Base-by-base conservation (phyloP, 305 asterid genomes). In the Rubia tinctorum region DNA sequence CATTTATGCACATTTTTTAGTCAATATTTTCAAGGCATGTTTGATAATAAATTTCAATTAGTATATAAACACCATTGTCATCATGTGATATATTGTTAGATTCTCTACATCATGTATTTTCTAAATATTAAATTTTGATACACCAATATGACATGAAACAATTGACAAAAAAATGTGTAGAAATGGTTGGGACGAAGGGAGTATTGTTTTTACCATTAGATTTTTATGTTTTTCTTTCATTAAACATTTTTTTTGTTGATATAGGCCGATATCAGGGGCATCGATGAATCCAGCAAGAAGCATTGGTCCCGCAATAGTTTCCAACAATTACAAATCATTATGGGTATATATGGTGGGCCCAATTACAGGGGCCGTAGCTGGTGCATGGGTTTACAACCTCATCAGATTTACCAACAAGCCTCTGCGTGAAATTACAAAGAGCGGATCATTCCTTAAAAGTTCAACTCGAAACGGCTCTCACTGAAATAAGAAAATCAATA, bases 261-360 rank as follows among this genome's bases (percentile, higher is more conserved):
- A 20, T 73, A 83, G 86, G 76, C 84, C 86, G 1, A 75, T 83
- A 12, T 77, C 86, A 1, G 86, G 86, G 20, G 86, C 86, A 59
- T 83, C 86, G 17, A 83, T 83, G 86, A 80, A 83, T 71, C 84
- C 86, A n/a, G 86, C 80, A 53, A 83, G 86, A 65, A 83, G 84
- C 78, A 77, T 83, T 45, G 86, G 86, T 18, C 86, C 86, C 58
- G 81, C 84, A 66, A 78, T 80, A 23, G 85, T 81, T 15, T 81
- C 86, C 42, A 79, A 44, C 53, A 37, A 59, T 1, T 84, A 79
- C 80, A 75, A 43, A 65, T 77, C 84, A 10, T 55, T 84, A 37
- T 81, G 88, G 88, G 80, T 84, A 11, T 84, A 81, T 27, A 72
- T 84, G 0, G 22, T 81, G 0, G 80, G 82, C 13, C 88, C 88